These are phyloP conservation scores for Saccharomyces jurei DNA, from an alignment of 805 yeast species.

Conservation along the genomic window DNA sequence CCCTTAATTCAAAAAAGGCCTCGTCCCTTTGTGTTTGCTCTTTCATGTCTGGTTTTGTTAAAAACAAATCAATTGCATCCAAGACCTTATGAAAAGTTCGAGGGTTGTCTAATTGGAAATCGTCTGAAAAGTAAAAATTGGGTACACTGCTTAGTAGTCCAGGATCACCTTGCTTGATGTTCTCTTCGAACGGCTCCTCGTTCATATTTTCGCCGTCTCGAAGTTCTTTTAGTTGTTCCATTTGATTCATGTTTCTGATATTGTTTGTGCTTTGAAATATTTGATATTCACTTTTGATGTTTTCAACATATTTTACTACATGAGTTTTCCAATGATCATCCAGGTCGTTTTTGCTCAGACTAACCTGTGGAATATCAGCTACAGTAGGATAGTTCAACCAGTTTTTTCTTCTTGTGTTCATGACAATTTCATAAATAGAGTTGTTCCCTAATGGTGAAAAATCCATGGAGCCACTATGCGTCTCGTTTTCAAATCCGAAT, in stretches of 20 bases:
- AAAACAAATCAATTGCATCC: slow-evolving; percentile 43
- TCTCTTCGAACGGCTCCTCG: slow-evolving; percentile 11
- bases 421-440: slow-evolving; percentile 67
- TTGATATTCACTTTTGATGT: slow-evolving; percentile 39
- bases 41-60: slow-evolving; percentile 26
- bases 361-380: slow-evolving; percentile 78
- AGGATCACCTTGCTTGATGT: slow-evolving; percentile 7
- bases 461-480: slow-evolving; percentile 26
- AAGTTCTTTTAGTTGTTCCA: slow-evolving; percentile 34
- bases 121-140: slow-evolving; percentile 51
- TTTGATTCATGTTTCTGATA: slow-evolving; percentile 33
- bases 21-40: slow-evolving; percentile 32
- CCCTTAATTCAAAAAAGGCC: slow-evolving; percentile 57
- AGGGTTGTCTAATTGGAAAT: slow-evolving; percentile 83
- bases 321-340: slow-evolving; percentile 37
- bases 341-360: slow-evolving; percentile 42
- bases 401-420: slow-evolving; percentile 31
- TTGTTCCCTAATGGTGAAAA: slow-evolving; percentile 37
- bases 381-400: slow-evolving; percentile 60
- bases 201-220: slow-evolving; percentile 5
- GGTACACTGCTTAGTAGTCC: slow-evolving; percentile 43
- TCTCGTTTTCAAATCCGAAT: slow-evolving; percentile 17
- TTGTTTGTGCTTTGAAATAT: slow-evolving; percentile 37
- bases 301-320: slow-evolving; percentile 38
- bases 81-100: slow-evolving; percentile 70